These are phyloP conservation scores for Suillus lakei DNA, from an alignment of 768 basidiomycete genomes.

Conservation along the genomic window DNA sequence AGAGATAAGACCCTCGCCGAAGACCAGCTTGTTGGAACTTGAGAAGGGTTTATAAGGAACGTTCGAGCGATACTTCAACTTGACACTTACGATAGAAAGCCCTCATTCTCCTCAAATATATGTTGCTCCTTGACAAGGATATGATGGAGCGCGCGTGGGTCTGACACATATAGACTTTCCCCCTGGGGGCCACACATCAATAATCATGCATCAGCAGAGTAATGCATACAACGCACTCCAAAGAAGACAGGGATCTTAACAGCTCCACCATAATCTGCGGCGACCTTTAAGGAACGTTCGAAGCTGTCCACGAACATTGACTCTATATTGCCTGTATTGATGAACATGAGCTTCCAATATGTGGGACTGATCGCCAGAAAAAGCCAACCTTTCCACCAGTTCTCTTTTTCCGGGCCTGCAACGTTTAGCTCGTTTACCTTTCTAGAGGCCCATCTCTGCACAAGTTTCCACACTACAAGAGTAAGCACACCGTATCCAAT, in stretches of 20 bases:
- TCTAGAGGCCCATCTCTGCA: neutral
- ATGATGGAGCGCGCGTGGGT: conserved; percentile 32
- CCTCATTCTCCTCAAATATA: conserved; percentile 26
- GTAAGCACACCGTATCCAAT: neutral
- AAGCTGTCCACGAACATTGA: neutral
- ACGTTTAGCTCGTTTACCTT: neutral
- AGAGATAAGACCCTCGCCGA: conserved; percentile 31
- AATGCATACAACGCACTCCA: conserved; percentile 19
- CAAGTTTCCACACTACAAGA: neutral
- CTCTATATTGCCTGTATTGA: neutral
- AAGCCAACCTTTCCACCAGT: neutral
- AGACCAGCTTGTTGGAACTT: conserved; percentile 17
- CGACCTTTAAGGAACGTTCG: conserved; percentile 15
- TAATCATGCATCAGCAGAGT: conserved; percentile 28
- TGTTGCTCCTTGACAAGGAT: conserved; percentile 31
- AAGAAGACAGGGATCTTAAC: conserved; percentile 28
- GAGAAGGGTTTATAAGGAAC: neutral
- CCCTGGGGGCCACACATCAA: conserved; percentile 16
- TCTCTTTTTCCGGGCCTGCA: neutral
- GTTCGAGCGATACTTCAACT: neutral
- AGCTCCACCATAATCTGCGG: conserved; percentile 25
- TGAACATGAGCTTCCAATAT: neutral
- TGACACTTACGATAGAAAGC: conserved; percentile 19
- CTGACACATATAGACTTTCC: conserved; percentile 16
- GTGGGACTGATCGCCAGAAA: neutral